Evolutionary conservation across 2,329 filamentous ascomycete genomes (phyloP), one percentile per base, ranked within the genome.

Genomic region (Thyridium curvatum): DNA sequence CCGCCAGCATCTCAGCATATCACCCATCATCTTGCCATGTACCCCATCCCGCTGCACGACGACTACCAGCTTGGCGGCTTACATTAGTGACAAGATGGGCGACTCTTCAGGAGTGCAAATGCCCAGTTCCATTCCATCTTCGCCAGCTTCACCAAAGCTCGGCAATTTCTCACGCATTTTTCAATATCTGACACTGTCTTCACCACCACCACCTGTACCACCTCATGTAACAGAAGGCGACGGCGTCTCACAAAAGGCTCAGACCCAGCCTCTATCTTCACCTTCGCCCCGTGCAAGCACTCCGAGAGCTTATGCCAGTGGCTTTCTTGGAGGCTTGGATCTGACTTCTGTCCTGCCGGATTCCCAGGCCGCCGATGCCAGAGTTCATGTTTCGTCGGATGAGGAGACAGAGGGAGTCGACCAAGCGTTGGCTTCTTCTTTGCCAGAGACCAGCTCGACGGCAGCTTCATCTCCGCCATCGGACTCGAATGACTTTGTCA

Each of bases 141-240:
- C 36, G 14, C 37, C 42, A 4, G 18, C 34, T 8, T 41, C 41
- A 31, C 41, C 41, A 16, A 39, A 30, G 14, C 41, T 49, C 8
- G 46, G 46, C 32, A 34, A 49, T 18, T 49, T 49, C 5, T 12
- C 31, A 10, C 15, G 12, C 15, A 18, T 37, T n/a, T 37, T 31
- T 17, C 12, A 13, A 4, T 29, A 13, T 14, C 12, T 37, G 31
- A 15, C 12, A 36, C 3, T 30, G 34, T 18, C 17, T 36, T 29
- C n/a, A 16, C 18, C 18, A 16, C 34, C 34, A 30, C 15, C 26
- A 5, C 10, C 21, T 6, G 6, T 10, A 26, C 21, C 21, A 10
- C 6, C 10, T 6, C 21, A 6, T 26, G 6, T 26, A 10, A 10
- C 6, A 6, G 10, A 10, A 30, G 34, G 34, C 15, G 30, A 15